Evolutionary conservation across 768 basidiomycete genomes (phyloP), one percentile per base, ranked within the genome.

Genomic region (Mycena epipterygia): DNA sequence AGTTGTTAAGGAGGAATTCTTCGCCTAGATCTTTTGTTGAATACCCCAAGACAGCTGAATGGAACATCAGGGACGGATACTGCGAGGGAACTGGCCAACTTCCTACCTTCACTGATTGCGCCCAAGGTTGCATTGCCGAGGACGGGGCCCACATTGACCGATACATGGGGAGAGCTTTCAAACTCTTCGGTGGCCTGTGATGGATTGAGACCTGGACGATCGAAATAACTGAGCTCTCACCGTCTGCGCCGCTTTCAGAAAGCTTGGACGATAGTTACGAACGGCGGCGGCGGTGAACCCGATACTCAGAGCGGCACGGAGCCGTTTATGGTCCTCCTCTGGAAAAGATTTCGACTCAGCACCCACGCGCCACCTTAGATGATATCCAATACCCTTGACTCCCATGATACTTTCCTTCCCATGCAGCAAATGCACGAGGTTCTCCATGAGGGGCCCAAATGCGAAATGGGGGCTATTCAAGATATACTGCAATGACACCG

Each of bases 211-310:
- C n/a, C n/a, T n/a, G n/a, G n/a, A n/a, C n/a, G 8, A 37, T n/a
- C n/a, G n/a, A n/a, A n/a, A n/a, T n/a, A n/a, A n/a, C n/a, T n/a
- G n/a, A n/a, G n/a, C n/a, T 66, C 62, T 35, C 17, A 58, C 65
- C 33, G 17, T 44, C 21, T 59, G 44, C 13, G 65, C 65, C 0
- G 37, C 56, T 23, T 59, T 58, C 3, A 25, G 11, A 29, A 67
- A 42, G 1, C n/a, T 29, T 1, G 66, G 56, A 2, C 2, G 23
- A 16, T 59, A 67, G 11, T 59, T 51, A 1, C 66, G 66, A 7
- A 67, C 49, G 3, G 57, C 66, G 29, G 37, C 19, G 39, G 66
- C 57, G 8, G 37, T 55, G 25, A 67, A 67, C 3, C 57, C 66
- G 13, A n/a, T 5, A 42, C 53, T 67, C 27, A 59, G 8, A 7